Evolutionary conservation across 129 eudicot genomes (phyloP), one percentile per base, ranked within the genome.

Genomic region (Oenanthe sinensis): DNA sequence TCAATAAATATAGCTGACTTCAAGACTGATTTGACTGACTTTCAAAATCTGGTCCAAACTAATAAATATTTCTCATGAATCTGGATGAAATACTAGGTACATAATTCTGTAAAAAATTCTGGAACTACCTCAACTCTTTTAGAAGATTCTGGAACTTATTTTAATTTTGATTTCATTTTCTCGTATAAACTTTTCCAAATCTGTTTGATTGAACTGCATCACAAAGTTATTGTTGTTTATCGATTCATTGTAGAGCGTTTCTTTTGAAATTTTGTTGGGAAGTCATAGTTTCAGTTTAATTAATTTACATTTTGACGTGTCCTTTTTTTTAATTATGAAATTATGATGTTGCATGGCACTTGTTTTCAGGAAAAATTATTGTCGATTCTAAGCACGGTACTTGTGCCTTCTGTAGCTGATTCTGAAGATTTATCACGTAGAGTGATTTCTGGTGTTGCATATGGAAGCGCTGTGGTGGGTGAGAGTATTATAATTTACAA

Each of bases 391-490:
- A 80, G 84, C 82, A 83, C 78, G 62, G 87, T 90, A 24, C 78
- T 96, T 80, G 84, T 83, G 67, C 96, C 93, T 78, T 85, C 85
- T 45, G 77, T 87, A 69, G 54, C 84, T 49, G 78, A 78, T 70
- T 52, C 86, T 54, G 88, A 76, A 79, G 87, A 77, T 37, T 47
- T 6, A 33, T 81, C 62, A 8, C 24, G 52, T n/a, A 48, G 78
- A 55, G 83, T 92, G 42, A 87, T 90, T 74, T 87, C 86, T 74
- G 99, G 99, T 79, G 69, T 28, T 71, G 84, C 60, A 19, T 85
- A 82, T 86, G 91, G 87, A 79, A 86, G 78, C 68, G 89, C 95
- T 37, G 83, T 89, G 96, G 99, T 96, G 74, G 71, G 92, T 86
- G 80, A 74, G n/a, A 60, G n/a, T 60, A 60, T 60, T 60, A n/a